Evolutionary conservation across 164 flowering plant genomes (phyloP).

Genomic region (Sedum album): DNA sequence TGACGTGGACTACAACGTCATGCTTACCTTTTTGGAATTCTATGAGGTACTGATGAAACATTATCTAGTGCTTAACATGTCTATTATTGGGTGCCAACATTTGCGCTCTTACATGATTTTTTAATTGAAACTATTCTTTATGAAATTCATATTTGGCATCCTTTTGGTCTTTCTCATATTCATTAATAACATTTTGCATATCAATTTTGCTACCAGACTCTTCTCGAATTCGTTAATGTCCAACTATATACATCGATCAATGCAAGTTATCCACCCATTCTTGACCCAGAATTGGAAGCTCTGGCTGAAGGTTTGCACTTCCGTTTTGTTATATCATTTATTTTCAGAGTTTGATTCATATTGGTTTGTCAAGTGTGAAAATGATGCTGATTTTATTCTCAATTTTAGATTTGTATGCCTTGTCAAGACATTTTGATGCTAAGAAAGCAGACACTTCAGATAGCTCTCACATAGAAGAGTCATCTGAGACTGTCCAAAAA

Average conservation of each 20-base stretch:
- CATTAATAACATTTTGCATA: not conserved
- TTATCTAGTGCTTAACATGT: too few species aligned
- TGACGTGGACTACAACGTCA: constrained; percentile 71
- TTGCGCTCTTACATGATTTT: too few species aligned
- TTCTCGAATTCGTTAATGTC: constrained; percentile 66
- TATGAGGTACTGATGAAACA: constrained; percentile 57
- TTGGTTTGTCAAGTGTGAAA: not conserved
- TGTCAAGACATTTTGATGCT: constrained; percentile 57
- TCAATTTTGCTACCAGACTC: constrained; percentile 40
- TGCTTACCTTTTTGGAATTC: constrained; percentile 77
- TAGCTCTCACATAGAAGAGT: constrained; percentile 19
- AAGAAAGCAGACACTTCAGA: constrained; percentile 20
- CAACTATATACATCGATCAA: constrained; percentile 70
- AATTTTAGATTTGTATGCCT: constrained; percentile 71
- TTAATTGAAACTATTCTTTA: constrained; percentile 8
- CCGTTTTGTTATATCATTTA: too few species aligned
- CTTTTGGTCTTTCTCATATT: not conserved
- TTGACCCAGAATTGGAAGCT: constrained; percentile 79
- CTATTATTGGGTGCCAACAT: too few species aligned
- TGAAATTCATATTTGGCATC: not conserved
- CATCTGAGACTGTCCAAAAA: constrained; percentile 25
- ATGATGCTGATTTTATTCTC: not conserved
- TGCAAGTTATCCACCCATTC: constrained; percentile 85
- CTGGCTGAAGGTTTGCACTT: constrained; percentile 62
- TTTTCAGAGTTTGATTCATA: not conserved